These are phyloP conservation scores for Ascoidea rubescens DNA, from an alignment of 805 yeast genomes.

Conservation along the genomic window DNA sequence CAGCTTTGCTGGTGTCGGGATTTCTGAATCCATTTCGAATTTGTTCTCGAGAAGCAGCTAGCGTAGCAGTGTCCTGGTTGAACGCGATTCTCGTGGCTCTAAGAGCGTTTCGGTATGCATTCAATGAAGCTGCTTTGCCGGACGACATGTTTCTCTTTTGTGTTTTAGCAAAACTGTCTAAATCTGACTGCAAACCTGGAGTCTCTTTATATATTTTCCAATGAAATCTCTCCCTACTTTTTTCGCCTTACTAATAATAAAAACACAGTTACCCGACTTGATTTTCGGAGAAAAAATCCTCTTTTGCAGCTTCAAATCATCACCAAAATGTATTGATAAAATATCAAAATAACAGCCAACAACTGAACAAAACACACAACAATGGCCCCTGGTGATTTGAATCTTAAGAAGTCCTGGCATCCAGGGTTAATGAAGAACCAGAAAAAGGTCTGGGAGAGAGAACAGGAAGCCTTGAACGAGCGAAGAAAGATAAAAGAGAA, in stretches of 20 bases:
- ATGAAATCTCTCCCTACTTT: background rate
- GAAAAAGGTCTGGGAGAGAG: constrained; percentile 71
- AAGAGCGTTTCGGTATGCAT: constrained; percentile 46
- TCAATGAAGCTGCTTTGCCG: background rate
- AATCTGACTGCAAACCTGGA: too few species aligned
- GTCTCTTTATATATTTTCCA: too few species aligned
- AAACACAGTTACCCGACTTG: too few species aligned
- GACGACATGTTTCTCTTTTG: background rate
- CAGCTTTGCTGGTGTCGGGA: constrained; percentile 33
- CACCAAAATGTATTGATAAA: too few species aligned
- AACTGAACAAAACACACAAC: background rate
- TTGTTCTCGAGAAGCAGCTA: constrained; percentile 45
- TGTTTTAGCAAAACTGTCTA: too few species aligned
- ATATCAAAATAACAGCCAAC: too few species aligned
- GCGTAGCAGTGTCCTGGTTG: constrained; percentile 27
- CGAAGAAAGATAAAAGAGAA: constrained; percentile 48
- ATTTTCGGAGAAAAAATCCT: too few species aligned
- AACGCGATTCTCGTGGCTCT: constrained; percentile 26
- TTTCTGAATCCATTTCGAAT: constrained; percentile 39
- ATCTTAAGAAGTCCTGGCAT: constrained; percentile 92
- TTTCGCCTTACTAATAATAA: background rate
- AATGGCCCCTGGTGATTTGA: constrained; percentile 66
- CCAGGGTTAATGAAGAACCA: constrained; percentile 80
- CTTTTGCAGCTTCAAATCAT: too few species aligned
- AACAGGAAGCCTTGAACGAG: constrained; percentile 66